Evolutionary conservation across 1,284 basidiomycete species (phyloP), one percentile per base, ranked within the genome.

Genomic region (Puccinia brachypodii): DNA sequence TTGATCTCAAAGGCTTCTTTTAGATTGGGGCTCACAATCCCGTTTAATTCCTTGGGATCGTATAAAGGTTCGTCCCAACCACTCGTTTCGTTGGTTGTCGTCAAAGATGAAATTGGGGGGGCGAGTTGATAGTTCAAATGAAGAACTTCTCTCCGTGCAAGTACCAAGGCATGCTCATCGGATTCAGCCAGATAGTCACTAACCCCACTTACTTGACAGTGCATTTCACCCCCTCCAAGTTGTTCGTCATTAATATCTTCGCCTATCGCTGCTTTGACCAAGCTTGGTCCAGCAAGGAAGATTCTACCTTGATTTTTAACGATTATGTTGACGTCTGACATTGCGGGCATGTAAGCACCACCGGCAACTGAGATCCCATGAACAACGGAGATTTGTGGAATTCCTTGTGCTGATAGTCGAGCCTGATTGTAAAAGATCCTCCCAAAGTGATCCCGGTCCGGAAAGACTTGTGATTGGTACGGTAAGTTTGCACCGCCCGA

Each of bases 341-440:
- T 96, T 1, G 95, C 94, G 40, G 95, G 95, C 64, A 97, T 94
- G 87, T 98, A 97, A 16, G 93, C 93, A 79, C 94, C 86, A 53
- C 89, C 89, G 2, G 95, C 95, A 25, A 98, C 95, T 66, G 92
- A 94, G 85, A 97, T 97, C 25, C 95, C 95, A 85, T 97, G 95
- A 2, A 97, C 94, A 25, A 95, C 91, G 38, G 94, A 92, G 85
- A 98, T 92, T 87, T 98, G 95, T 0, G 95, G 94, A 60, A 97
- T 94, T 2, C 92, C 92, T 0, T 94, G 89, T 0, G 93, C 93
- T 72, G 93, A 95, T 92, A 96, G 92, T 88, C 94, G 93, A 0
- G 92, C 94, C 94, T 96, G 97, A 85, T 98, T 97, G 87, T 95
- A 97, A 87, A 98, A 98, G 86, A 98, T 97, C 16, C 95, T 90